Evolutionary conservation across 2,329 filamentous ascomycete genomes (phyloP).

Genomic region (Calonectria naviculata): DNA sequence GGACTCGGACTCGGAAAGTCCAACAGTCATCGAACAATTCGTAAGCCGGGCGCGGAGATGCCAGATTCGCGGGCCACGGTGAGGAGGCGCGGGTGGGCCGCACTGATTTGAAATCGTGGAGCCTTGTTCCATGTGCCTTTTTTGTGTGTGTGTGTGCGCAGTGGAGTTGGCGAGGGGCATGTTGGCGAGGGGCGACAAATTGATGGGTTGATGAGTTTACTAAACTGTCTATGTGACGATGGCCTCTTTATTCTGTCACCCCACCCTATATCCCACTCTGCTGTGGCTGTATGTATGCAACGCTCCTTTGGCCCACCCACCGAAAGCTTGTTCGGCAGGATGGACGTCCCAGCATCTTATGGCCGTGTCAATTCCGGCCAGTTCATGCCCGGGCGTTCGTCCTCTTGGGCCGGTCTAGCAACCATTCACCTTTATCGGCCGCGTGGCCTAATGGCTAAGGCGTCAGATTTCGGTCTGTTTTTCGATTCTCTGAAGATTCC

Average conservation of each 20-base stretch:
- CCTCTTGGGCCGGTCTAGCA: not conserved
- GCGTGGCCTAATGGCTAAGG: conserved; percentile 40
- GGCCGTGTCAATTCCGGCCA: too few species aligned
- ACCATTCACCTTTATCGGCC: conserved; percentile 12
- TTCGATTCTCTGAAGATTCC: conserved; percentile 37
- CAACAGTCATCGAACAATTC: conserved; percentile 33
- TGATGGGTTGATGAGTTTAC: too few species aligned
- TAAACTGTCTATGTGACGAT: too few species aligned
- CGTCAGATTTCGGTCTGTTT: conserved; percentile 34
- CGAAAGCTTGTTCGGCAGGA: not conserved
- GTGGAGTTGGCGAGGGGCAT: too few species aligned
- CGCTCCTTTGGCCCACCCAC: not conserved
- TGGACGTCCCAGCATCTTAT: too few species aligned
- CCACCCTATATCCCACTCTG: too few species aligned
- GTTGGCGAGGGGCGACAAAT: too few species aligned
- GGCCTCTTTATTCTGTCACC: too few species aligned
- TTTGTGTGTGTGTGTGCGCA: too few species aligned
- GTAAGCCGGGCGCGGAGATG: conserved; percentile 29
- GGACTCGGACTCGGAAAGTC: not conserved
- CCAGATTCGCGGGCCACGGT: conserved; percentile 7
- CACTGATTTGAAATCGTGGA: conserved; percentile 8
- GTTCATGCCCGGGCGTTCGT: too few species aligned
- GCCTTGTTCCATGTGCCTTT: not conserved
- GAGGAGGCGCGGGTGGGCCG: not conserved
- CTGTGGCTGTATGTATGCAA: too few species aligned